phyloP scores from a whole-genome alignment of 2,329 filamentous ascomycete species.

The Ceratocystis cacaofunesta region DNA sequence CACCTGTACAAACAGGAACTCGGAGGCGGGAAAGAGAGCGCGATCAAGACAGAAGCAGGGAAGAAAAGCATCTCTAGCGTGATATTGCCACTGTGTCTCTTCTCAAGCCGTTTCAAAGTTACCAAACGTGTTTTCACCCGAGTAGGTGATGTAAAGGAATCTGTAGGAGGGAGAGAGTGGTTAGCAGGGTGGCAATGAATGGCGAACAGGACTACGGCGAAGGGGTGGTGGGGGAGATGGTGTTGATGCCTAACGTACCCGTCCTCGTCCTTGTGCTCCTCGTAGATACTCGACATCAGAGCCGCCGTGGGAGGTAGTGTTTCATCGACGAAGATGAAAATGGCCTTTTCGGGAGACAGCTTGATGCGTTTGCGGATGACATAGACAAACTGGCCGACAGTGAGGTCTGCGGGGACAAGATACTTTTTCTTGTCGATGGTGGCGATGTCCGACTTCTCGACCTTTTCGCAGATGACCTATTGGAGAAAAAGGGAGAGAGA shows the following conservation, averaged over 20 bases:
- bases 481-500: background rate
- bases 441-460: slow-evolving; percentile 97
- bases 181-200: background rate
- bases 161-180: slow-evolving; percentile 29
- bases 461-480: slow-evolving; percentile 98
- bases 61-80: background rate
- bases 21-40: too few species aligned
- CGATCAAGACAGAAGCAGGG: background rate
- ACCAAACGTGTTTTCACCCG: slow-evolving; percentile 98
- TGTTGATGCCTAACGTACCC: slow-evolving; percentile 32
- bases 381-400: slow-evolving; percentile 98
- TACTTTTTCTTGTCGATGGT: slow-evolving; percentile 99
- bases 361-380: slow-evolving; percentile 99
- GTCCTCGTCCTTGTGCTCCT: slow-evolving; percentile 87
- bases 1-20: too few species aligned
- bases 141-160: slow-evolving; percentile 98
- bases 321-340: slow-evolving; percentile 99
- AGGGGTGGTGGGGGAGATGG: background rate
- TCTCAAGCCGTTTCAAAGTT: slow-evolving; percentile 28
- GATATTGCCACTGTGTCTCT: background rate
- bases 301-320: slow-evolving; percentile 91
- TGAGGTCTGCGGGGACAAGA: slow-evolving; percentile 90
- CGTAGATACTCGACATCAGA: slow-evolving; percentile 98
- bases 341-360: slow-evolving; percentile 97
- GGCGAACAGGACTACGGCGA: background rate